Evolutionary conservation across 2,329 filamentous ascomycete species (phyloP), one percentile per base, ranked within the genome.

Genomic region (Bertia moriformis): DNA sequence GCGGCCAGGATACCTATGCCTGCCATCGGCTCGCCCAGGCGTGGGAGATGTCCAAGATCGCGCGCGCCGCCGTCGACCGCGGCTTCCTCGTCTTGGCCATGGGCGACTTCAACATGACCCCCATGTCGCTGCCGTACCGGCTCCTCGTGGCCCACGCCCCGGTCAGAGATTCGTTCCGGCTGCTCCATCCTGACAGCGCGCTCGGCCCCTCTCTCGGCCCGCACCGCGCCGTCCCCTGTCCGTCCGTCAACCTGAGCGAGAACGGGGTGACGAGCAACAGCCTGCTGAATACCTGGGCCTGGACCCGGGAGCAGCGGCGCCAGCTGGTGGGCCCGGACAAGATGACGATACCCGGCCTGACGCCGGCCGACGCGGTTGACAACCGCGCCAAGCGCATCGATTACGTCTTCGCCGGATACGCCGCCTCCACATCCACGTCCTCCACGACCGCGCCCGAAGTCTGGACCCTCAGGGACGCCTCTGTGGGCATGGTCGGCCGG

Each of bases 41-140:
- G 38, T 98, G 91, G 91, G 83, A 95, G 55, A 83, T 95, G 42
- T 73, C 88, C 40, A 94, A 93, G 57, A 68, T 94, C 35, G 80
- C 95, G 62, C 78, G 84, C 38, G 82, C 74, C 42, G 88, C 89
- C 36, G 72, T 78, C 1, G 81, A 87, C 47, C 69, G 81, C 13
- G 86, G 87, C 4, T 83, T 89, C 54, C 67, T 96, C 19, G 87
- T 88, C 39, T 65, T 96, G 32, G 88, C 79, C 4, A 63, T 94
- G 40, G 91, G 91, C 19, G 89, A 96, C 62, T 95, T 96, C 64
- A 96, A 96, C 61, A 93, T 94, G 82, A 66, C 86, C n/a, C 91
- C 91, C 1, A 60, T 81, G 29, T 93, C 85, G 18, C 73, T 94
- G 44, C 80, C 83, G 19, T 85, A 96, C 61, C 73, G 78, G 40